phyloP scores from a whole-genome alignment of 2,329 filamentous ascomycete species.

The Aspergillus fumigatus region DNA sequence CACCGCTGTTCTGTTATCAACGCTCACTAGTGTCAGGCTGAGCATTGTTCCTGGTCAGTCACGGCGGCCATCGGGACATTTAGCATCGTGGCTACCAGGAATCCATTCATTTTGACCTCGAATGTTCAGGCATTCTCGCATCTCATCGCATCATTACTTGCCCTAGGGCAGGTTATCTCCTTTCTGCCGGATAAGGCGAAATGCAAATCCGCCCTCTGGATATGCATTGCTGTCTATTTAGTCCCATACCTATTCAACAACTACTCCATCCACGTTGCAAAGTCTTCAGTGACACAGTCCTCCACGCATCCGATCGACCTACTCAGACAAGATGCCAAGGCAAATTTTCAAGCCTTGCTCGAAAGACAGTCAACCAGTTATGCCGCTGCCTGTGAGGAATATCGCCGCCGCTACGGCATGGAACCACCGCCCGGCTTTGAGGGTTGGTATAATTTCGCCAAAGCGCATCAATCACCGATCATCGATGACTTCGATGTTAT shows the following conservation, averaged over 20 bases:
- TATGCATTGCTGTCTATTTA: not conserved
- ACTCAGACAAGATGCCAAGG: not conserved
- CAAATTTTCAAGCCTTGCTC: not conserved
- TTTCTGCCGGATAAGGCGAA: conserved; percentile 4
- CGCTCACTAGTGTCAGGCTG: conserved; percentile 2
- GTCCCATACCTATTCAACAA: conserved; percentile 3
- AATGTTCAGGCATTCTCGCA: not conserved
- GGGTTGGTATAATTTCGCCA: conserved; percentile 7
- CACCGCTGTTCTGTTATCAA: not conserved
- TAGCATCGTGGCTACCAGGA: conserved; percentile 1
- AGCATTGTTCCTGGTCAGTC: conserved; percentile 3
- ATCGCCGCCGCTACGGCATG: conserved; percentile 5
- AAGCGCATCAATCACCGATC: conserved; percentile 7
- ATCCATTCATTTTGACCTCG: not conserved
- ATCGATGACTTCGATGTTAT: conserved; percentile 8
- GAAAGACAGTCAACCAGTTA: not conserved
- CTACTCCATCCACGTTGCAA: not conserved
- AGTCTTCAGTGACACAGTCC: not conserved
- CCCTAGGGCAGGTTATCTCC: conserved; percentile 5
- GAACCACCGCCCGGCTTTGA: conserved; percentile 9
- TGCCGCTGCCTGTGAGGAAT: conserved; percentile 2
- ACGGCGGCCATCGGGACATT: conserved; percentile 1
- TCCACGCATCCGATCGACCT: conserved; percentile 1
- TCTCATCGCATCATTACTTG: conserved; percentile 2
- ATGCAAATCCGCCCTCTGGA: conserved; percentile 1